Base-by-base conservation (phyloP, 2,329 filamentous ascomycete species). In the Claviceps spartinae region DNA sequence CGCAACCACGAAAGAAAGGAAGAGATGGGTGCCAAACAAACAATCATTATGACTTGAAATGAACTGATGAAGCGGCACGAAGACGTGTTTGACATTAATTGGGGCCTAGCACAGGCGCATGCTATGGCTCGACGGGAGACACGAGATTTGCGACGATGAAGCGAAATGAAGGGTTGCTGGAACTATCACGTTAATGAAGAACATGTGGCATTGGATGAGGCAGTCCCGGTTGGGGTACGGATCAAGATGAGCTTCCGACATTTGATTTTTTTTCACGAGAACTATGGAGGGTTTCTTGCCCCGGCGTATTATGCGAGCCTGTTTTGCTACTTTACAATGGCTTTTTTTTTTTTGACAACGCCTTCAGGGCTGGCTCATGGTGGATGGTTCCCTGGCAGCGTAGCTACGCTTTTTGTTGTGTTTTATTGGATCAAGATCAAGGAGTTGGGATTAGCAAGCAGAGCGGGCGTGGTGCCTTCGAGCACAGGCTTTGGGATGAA, bases 181-280 rank as follows among this genome's bases (percentile, higher is more conserved):
- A 55, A 51, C 57, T 58, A 57, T 60, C 55, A 63, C 54, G 61
- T 62, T 58, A 57, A 61, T 60, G 49, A 54, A 11, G 30, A 34
- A 54, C 54, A 58, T 58, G 60, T 42, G 45, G 34, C 43, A 48
- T 38, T n/a, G 40, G 26, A 47, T 26, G 36, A 37, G 40, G 9
- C 22, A 47, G 40, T 47, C 24, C 37, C 18, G 34, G 16, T 22
- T 42, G 9, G 18, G 34, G 7, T 38, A 6, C 11, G 34, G 34
- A 43, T 47, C 24, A 13, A 34, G 16, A 20, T 37, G 11, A 26
- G 45, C 45, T 48, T 36, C 36, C n/a, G 37, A 30, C 24, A 26
- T 40, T 20, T n/a, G 18, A 36, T 16, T 47, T 20, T n/a, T 4
- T 42, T 7, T n/a, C 50, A 46, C 22, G 20, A n/a, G 13, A 20